Evolutionary conservation across 225 moss, liverwort and hornwort species (phyloP).

Genomic region (Marchantia paleacea): DNA sequence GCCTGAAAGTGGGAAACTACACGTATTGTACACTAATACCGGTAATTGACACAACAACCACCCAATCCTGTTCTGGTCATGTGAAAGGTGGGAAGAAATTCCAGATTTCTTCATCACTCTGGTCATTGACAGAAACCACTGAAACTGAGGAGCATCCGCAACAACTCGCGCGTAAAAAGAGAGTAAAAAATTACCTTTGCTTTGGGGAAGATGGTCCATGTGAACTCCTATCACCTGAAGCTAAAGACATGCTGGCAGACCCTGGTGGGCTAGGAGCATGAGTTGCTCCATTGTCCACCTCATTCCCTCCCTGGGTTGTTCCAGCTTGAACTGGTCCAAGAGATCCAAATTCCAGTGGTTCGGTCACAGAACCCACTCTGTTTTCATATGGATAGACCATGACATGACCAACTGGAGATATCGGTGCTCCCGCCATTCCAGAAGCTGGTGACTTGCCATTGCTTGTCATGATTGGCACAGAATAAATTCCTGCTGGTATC

Average conservation of each 20-base stretch:
- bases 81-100: conserved; percentile 8
- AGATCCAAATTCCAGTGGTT: conserved; percentile 47
- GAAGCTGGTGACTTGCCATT: conserved; percentile 27
- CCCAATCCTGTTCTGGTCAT: neutral
- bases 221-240: conserved; percentile 37
- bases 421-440: conserved; percentile 23
- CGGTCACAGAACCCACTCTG: conserved; percentile 9
- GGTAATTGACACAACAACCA: neutral
- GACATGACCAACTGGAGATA: conserved; percentile 3
- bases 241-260: conserved; percentile 29
- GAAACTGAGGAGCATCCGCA: neutral
- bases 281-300: conserved; percentile 25
- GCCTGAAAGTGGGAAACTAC: conserved; percentile 12
- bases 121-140: conserved; percentile 1
- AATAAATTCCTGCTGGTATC: conserved; percentile 28
- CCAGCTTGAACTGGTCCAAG: conserved; percentile 36
- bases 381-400: conserved; percentile 18
- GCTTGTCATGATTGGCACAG: conserved; percentile 21
- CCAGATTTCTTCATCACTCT: conserved; percentile 2
- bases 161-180: neutral
- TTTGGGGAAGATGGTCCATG: conserved; percentile 43
- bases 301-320: conserved; percentile 27
- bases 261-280: conserved; percentile 22
- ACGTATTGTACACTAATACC: conserved; percentile 11
- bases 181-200: conserved; percentile 42